Evolutionary conservation across 345 rosid species (phyloP), one percentile per base, ranked within the genome.

Genomic region (Noccaea bulbosa): DNA sequence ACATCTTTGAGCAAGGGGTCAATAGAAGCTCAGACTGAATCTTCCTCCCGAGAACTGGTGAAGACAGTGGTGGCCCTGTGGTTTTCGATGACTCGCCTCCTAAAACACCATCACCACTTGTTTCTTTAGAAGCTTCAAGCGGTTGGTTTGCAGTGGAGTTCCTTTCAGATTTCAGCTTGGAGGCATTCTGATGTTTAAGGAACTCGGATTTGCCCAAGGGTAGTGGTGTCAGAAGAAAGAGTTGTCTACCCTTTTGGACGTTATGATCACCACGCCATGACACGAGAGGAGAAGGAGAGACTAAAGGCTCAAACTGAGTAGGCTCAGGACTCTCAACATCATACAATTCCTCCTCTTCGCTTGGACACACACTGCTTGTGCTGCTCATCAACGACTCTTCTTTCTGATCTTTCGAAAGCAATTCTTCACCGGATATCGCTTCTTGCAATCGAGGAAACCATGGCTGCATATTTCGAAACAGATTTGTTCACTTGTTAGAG

Each of bases 231-330:
- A 94, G 86, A 66, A 84, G 66, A 80, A 91, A 89, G 53, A 91
- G 81, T 62, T 88, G 99, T 62, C 91, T 82, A 22, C 87, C 83
- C 75, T 87, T 86, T 37, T 88, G 92, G 5, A 76, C 65, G 5
- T 83, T 78, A 50, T 87, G 72, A 62, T 79, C 84, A 62, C 82
- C 90, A 72, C 88, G 88, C 98, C 98, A 92, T 6, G 89, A 78
- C 16, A 94, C 98, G 4, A 92, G 86, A 5, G 99, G 98, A 59
- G 98, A 94, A 68, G 97, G 98, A 75, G 99, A 94, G 49, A 94
- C 81, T 70, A 94, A 64, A 1, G 86, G 75, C 61, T 81, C 83
- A 65, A 71, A 71, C 3, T 70, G 73, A 16, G 37, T 79, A 69
- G 82, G 77, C 38, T 84, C 90, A 37, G 93, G 96, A 81, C 96